Conservation (phyloP, 495 filamentous ascomycete genomes). For the Aspergillus hancockii region DNA sequence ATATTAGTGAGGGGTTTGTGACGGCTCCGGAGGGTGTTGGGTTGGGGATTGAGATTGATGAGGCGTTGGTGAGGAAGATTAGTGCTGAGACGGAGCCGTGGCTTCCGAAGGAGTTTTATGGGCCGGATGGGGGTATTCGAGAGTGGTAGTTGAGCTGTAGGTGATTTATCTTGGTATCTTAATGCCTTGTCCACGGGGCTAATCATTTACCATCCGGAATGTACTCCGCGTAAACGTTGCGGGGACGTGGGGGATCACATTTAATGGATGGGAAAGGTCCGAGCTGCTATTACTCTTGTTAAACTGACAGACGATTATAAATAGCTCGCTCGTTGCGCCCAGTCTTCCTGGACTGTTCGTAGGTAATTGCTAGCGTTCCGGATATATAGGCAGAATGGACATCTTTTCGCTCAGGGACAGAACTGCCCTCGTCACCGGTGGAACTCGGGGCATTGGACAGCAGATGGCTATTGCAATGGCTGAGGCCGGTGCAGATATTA, state of each 20-base stretch:
- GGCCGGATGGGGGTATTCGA: slow-evolving; percentile 68
- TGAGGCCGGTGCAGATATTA: slow-evolving; percentile 81
- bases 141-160: slow-evolving; percentile 61
- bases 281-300: background rate
- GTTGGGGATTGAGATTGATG: slow-evolving; percentile 76
- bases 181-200: background rate
- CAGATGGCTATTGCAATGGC: slow-evolving; percentile 76
- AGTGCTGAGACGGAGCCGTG: slow-evolving; percentile 57
- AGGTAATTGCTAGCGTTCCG: background rate
- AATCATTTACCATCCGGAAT: background rate
- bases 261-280: background rate
- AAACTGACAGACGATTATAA: background rate
- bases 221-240: background rate
- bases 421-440: slow-evolving; percentile 83
- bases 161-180: background rate
- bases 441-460: slow-evolving; percentile 78
- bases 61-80: slow-evolving; percentile 60
- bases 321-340: background rate
- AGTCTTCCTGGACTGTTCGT: background rate
- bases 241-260: slow-evolving; percentile 6
- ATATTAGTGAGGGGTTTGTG: slow-evolving; percentile 70
- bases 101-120: slow-evolving; percentile 64
- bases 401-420: slow-evolving; percentile 34
- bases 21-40: slow-evolving; percentile 61
- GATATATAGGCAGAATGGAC: slow-evolving; percentile 10